Base-by-base conservation (phyloP, 192 early-diverging fungal species). In the Backusella morwellensis region DNA sequence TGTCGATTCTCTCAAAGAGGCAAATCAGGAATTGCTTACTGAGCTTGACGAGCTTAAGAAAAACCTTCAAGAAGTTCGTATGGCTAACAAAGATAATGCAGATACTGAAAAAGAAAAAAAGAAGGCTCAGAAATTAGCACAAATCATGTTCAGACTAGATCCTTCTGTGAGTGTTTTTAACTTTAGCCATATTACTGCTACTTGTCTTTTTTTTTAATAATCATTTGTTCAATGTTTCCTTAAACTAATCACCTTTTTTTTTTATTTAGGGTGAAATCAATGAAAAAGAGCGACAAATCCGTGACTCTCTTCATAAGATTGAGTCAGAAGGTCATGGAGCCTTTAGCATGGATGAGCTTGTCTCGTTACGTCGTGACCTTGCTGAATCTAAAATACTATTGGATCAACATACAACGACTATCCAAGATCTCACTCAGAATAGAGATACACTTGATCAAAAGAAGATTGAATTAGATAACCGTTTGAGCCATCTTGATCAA, bases 1-100 rank as follows among this genome's bases (percentile, higher is more conserved):
- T 32, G 86, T 98, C 8, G 97, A 99, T 54, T 92, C 90, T 80
- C 81, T 97, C 54, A 94, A 93, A 68, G 97, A 98, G 76, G 90
- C 89, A 29, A 96, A 97, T 78, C 77, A 81, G 44, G 97, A 98
- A 68, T 84, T 96, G 32, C 84, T 83, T 38, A 84, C 83, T 52
- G 93, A 96, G 77, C 81, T 98, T 9, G 94, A 97, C 4, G 86
- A 88, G 42, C 87, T 90, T 78, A 95, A 93, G 90, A 90, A 91
- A 52, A 80, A 85, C 66, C 59, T 93, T 38, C 72, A 81, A 59
- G 88, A 90, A 78, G 81, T 91, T 69, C 80, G 85, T n/a, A 78
- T 78, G 23, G 82, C 88, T 23, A 86, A 89, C 68, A 88, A 88
- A 75, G 84, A 86, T 72, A 75, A 68, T 73, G 77, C 66, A 34